Conservation (phyloP, 768 basidiomycete genomes). For the Amanita rubescens region DNA sequence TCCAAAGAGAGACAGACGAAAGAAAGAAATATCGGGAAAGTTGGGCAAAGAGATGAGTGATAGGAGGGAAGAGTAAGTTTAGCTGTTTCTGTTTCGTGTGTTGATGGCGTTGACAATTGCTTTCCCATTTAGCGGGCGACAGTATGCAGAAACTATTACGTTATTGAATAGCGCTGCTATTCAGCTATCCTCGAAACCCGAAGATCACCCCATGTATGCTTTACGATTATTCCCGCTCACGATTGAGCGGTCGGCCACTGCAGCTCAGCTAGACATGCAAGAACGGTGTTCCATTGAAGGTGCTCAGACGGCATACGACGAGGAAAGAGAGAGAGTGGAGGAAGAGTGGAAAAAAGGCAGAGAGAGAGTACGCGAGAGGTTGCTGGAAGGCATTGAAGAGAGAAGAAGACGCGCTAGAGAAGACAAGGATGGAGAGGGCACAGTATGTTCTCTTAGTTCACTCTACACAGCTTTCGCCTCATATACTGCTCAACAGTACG, state of each 20-base stretch:
- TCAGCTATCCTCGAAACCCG: conserved; percentile 63
- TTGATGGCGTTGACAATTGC: conserved; percentile 3
- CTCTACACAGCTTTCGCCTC: conserved; percentile 5
- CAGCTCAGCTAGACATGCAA: conserved; percentile 58
- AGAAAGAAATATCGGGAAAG: conserved; percentile 64
- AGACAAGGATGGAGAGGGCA: conserved; percentile 87
- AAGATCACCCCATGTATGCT: conserved; percentile 55
- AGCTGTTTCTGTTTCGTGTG: conserved; percentile 5
- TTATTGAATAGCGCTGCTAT: conserved; percentile 50
- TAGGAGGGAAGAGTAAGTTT: conserved; percentile 60
- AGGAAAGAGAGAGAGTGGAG: conserved; percentile 73
- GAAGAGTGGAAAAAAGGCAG: conserved; percentile 76
- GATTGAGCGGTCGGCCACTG: conserved; percentile 68
- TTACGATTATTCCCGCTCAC: conserved; percentile 68
- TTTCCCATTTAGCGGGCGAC: conserved; percentile 37
- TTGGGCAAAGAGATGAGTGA: conserved; percentile 68
- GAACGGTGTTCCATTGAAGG: conserved; percentile 63
- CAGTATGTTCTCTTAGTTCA: conserved; percentile 46
- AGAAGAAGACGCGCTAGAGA: conserved; percentile 70
- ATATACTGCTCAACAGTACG: conserved; percentile 5
- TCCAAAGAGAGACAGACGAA: conserved; percentile 54
- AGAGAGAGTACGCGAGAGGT: conserved; percentile 66
- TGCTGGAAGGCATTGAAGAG: conserved; percentile 83
- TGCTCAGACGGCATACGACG: conserved; percentile 64
- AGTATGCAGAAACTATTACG: conserved; percentile 56